Conservation (phyloP, 2,329 filamentous ascomycete species). For the Curvularia sp. region DNA sequence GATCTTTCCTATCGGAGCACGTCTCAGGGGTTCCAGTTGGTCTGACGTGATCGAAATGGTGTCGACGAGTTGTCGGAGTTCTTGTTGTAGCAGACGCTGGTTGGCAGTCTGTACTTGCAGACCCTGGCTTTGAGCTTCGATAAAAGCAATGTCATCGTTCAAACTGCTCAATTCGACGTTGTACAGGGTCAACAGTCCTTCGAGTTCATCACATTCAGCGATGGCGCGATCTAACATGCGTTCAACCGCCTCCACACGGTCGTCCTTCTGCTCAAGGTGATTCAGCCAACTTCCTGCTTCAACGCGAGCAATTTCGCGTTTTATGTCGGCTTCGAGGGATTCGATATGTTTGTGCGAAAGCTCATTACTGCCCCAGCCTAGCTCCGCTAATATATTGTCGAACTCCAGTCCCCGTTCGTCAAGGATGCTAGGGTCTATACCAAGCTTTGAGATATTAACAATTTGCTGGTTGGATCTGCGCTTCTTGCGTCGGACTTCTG, state of each 20-base stretch:
- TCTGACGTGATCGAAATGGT: conserved; percentile 85
- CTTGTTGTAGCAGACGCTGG: conserved; percentile 89
- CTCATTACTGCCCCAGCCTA: conserved; percentile 84
- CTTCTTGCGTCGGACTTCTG: conserved; percentile 64
- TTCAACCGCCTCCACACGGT: conserved; percentile 85
- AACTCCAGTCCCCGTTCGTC: conserved; percentile 81
- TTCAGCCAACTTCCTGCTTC: conserved; percentile 93
- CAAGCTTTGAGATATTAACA: conserved; percentile 78
- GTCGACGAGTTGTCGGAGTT: conserved; percentile 85
- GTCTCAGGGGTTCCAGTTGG: conserved; percentile 75
- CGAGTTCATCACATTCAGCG: conserved; percentile 92
- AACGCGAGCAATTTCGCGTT: conserved; percentile 85
- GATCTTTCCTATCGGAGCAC: conserved; percentile 74
- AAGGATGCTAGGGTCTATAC: conserved; percentile 77
- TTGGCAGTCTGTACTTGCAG: conserved; percentile 97
- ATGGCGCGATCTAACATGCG: conserved; percentile 88
- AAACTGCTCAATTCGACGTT: conserved; percentile 87
- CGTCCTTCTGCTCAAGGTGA: conserved; percentile 83
- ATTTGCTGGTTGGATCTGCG: conserved; percentile 75
- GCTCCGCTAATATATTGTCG: conserved; percentile 80
- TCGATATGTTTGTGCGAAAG: conserved; percentile 79
- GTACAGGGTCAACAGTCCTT: conserved; percentile 92
- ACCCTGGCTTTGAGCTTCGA: conserved; percentile 96
- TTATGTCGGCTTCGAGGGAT: conserved; percentile 80
- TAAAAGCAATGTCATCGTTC: conserved; percentile 94